Base-by-base conservation (phyloP, 2,329 filamentous ascomycete species). In the Samsoniella hepiali region DNA sequence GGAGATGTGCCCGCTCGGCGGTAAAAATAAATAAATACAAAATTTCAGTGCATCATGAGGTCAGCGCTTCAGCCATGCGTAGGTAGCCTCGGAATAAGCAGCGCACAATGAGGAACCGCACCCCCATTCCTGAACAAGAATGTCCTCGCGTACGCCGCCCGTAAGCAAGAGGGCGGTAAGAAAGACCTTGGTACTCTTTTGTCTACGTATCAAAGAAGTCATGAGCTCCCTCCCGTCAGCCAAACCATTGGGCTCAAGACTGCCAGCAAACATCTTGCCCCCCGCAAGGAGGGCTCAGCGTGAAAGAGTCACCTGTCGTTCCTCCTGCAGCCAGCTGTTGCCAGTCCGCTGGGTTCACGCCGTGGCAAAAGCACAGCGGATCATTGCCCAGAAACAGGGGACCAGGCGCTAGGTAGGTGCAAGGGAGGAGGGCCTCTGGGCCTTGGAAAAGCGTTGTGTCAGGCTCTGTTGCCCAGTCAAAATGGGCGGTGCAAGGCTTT, bases 61-160 rank as follows among this genome's bases (percentile, higher is more conserved):
- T 51, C 57, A 59, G 57, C 57, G 57, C 57, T 51, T 51, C 57
- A 40, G 57, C 57, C 57, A 50, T 50, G 36, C 27, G 32, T 42
- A 11, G 34, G 32, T 42, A 11, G 34, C 29, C 57, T 45, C 27
- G 27, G 13, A n/a, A 59, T 59, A 49, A 49, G 56, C 56, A 47
- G 42, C 42, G 31, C 42, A 32, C 47, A 50, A 22, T 3, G 38
- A 40, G 38, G 5, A 40, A 13, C 34, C 55, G 40, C 55, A 58
- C 40, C 27, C 22, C 40, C 40, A 58, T 58, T 34, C 40, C 55
- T 36, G 8, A 38, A 50, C 5, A 10, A 50, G 40, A 40, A 13
- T 29, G 49, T 34, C 49, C 31, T 29, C 17, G 34, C 34, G n/a
- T 22, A 6, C 38, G 54, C 31, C 27, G 11, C 29, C 8, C 13